These are phyloP conservation scores for Phaeodactylum tricornutum DNA, from an alignment of 108 stramenopile species.

Conservation along the genomic window DNA sequence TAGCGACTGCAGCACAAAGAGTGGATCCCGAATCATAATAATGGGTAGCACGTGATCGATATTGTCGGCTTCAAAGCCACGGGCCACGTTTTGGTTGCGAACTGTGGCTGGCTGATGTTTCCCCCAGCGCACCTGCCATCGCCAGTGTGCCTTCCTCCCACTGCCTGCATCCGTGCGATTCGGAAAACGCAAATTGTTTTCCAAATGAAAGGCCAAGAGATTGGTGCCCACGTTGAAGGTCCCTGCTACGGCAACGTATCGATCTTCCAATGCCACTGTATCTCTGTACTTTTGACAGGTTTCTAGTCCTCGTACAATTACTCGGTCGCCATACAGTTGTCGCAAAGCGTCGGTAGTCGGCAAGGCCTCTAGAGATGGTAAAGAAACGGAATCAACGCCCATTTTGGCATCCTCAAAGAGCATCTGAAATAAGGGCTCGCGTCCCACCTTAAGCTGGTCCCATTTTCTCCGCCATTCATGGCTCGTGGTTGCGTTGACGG, in stretches of 20 bases:
- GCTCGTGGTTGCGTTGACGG: too few species aligned
- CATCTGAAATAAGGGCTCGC: too few species aligned
- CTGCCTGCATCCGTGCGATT: slow-evolving; percentile 28
- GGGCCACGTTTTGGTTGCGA: neutral
- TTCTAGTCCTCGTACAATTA: slow-evolving; percentile 13
- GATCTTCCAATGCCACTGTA: slow-evolving; percentile 15
- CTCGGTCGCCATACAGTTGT: slow-evolving; percentile 12
- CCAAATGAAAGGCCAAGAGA: slow-evolving; percentile 48
- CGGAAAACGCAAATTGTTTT: slow-evolving; percentile 38
- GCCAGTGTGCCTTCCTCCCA: too few species aligned
- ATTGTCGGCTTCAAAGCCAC: slow-evolving; percentile 1
- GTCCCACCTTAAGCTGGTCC: too few species aligned
- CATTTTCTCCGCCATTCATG: too few species aligned
- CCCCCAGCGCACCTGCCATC: too few species aligned
- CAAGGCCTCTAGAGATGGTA: too few species aligned
- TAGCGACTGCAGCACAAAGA: slow-evolving; percentile 69
- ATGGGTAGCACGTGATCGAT: slow-evolving; percentile 30
- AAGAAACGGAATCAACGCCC: too few species aligned
- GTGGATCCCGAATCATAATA: slow-evolving; percentile 78
- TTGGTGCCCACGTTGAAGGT: slow-evolving; percentile 81
- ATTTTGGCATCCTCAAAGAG: too few species aligned
- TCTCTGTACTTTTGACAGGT: slow-evolving; percentile 30
- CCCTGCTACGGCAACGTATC: slow-evolving; percentile 26
- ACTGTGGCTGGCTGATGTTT: too few species aligned
- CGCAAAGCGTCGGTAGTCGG: slow-evolving; percentile 15